Evolutionary conservation across 140 eudicot genomes (phyloP).

Genomic region (Anethum foeniculum): DNA sequence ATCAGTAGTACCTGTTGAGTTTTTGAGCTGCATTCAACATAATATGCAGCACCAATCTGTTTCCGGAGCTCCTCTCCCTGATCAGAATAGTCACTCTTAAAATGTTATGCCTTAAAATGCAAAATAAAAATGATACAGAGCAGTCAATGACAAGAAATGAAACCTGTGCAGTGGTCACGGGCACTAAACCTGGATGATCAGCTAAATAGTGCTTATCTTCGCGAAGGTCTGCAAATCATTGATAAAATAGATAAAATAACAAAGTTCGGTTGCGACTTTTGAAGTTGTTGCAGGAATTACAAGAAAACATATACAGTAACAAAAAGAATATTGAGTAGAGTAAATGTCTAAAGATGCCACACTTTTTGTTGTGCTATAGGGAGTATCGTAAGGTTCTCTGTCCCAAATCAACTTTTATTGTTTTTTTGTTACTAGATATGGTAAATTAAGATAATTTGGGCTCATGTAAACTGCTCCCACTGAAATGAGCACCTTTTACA

Average conservation of each 20-base stretch:
- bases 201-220: slow-evolving; percentile 91
- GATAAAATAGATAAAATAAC: neutral
- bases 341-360: neutral
- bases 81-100: slow-evolving; percentile 12
- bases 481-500: neutral
- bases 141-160: slow-evolving; percentile 13
- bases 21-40: slow-evolving; percentile 94
- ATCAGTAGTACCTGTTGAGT: slow-evolving; percentile 68
- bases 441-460: neutral
- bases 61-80: slow-evolving; percentile 96
- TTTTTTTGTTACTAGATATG: neutral
- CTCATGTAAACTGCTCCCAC: neutral
- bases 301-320: neutral
- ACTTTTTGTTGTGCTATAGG: neutral
- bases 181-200: slow-evolving; percentile 88
- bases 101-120: neutral
- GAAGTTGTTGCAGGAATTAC: neutral
- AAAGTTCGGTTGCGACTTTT: neutral
- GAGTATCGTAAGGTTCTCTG: neutral
- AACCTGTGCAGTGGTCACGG: slow-evolving; percentile 83
- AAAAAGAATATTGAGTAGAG: neutral
- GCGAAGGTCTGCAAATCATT: slow-evolving; percentile 63
- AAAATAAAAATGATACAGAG: neutral
- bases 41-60: slow-evolving; percentile 83
- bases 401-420: neutral